Evolutionary conservation across 805 yeast genomes (phyloP), one percentile per base, ranked within the genome.

Genomic region (Ogataea haglerorum): DNA sequence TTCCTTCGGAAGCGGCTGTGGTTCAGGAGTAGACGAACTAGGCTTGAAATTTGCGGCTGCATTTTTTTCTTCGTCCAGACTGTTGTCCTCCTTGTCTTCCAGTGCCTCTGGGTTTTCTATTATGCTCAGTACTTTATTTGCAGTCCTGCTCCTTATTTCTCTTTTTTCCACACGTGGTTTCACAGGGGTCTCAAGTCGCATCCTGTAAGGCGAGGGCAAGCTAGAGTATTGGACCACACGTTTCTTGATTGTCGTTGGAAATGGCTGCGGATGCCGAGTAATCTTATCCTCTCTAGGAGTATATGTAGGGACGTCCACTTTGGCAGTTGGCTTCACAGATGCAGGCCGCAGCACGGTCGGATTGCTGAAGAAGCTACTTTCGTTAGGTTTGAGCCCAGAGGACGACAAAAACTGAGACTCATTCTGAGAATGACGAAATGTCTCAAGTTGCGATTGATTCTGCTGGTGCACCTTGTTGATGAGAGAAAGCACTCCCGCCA

Each of bases 401-500:
- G 38, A 28, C 6, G 30, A 24, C 15, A 30, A 12, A 18, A 34
- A 23, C 16, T 34, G 38, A 9, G 43, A 34, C 29, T 34, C 35
- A 7, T 14, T 30, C n/a, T 34, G 38, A 13, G 38, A 34, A 12
- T 27, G 19, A 5, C 38, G 44, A 3, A 41, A 39, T 6, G 51
- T 43, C 21, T 41, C 48, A 9, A 38, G 36, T 10, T 43, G 24
- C 26, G 33, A 34, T 25, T 42, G 42, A 26, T 33, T 42, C 21
- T 47, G 54, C 16, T 47, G 57, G 41, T 64, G 59, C 5, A 70
- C 64, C 46, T 69, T 73, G 14, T 66, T 64, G 44, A 75, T 67
- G 13, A 85, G 61, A 5, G 89, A 75, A 46, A 81, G 57, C 1
- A 86, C 91, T n/a, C 95, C 95, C 60, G 83, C 91, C 53, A 80